Evolutionary conservation across 257 asterid genomes (phyloP).

Genomic region (Misopates orontium): DNA sequence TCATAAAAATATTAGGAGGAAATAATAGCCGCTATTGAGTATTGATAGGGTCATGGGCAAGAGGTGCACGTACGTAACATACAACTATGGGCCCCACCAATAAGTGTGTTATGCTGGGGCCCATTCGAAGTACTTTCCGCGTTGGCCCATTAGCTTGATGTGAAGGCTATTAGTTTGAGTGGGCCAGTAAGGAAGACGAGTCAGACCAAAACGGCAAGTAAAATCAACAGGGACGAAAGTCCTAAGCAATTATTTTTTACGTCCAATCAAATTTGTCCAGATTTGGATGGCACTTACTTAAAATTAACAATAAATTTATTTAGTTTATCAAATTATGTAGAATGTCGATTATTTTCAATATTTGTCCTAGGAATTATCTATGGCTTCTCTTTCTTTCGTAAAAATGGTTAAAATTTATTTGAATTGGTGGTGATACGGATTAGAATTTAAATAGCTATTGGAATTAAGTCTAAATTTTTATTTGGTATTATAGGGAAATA

Average conservation of each 20-base stretch:
- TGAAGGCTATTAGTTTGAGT: background rate
- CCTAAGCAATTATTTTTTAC: background rate
- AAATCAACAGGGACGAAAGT: background rate
- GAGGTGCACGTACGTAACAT: background rate
- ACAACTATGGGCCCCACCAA: constrained; percentile 24
- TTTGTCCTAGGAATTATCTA: too few relatives aligned
- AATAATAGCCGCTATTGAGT: background rate
- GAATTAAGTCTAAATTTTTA: too few relatives aligned
- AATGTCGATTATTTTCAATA: too few relatives aligned
- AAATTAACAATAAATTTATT: too few relatives aligned
- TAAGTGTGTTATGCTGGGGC: constrained; percentile 24
- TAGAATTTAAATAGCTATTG: too few relatives aligned
- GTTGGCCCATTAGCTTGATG: constrained; percentile 24
- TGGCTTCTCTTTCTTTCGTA: too few relatives aligned
- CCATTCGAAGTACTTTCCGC: constrained; percentile 33
- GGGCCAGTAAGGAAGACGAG: background rate
- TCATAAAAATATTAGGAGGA: background rate
- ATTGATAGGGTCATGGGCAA: background rate
- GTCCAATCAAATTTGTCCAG: background rate
- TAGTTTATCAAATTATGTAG: too few relatives aligned
- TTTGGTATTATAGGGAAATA: too few relatives aligned
- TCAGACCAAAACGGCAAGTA: background rate
- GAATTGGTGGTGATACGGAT: too few relatives aligned
- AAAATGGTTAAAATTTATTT: too few relatives aligned
- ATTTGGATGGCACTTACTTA: too few relatives aligned